A percentile compares a stretch with the other conserved stretches of the same genome.
Evolutionary conservation across 2,329 filamentous ascomycete species (phyloP).

Genomic region (Lachnellula subtilissima): DNA sequence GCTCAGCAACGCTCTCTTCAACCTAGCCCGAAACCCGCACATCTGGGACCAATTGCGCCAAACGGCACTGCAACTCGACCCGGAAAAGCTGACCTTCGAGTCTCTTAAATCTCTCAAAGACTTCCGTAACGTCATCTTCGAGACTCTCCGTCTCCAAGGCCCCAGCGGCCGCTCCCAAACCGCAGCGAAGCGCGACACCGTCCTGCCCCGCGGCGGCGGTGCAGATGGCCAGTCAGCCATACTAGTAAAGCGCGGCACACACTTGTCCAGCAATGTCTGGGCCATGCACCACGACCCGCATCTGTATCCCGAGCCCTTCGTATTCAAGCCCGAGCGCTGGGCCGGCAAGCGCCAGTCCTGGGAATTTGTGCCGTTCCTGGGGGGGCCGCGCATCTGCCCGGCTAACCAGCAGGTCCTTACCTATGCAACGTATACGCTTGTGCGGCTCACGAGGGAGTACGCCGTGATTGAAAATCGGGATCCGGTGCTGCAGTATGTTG

Average conservation of each 20-base stretch:
- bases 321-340: not conserved
- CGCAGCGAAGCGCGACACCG: not conserved
- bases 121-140: slow-evolving; percentile 1
- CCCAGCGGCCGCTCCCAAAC: not conserved
- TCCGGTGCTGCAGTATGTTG: not conserved
- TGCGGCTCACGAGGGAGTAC: not conserved
- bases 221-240: not conserved
- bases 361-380: not conserved
- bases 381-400: not conserved
- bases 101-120: not conserved
- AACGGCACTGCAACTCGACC: not conserved
- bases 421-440: not conserved
- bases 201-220: not conserved
- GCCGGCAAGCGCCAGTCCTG: not conserved
- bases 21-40: slow-evolving; percentile 1
- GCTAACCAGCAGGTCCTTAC: not conserved
- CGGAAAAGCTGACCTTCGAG: slow-evolving; percentile 1
- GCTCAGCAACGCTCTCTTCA: slow-evolving; percentile 2
- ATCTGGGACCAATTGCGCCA: slow-evolving; percentile 4
- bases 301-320: not conserved
- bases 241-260: not conserved
- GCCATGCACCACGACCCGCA: not conserved
- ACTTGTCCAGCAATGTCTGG: not conserved
- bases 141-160: slow-evolving; percentile 2
- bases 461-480: not conserved